phyloP scores from a whole-genome alignment of 495 filamentous ascomycete genomes.

The Oleoguttula mirabilis region DNA sequence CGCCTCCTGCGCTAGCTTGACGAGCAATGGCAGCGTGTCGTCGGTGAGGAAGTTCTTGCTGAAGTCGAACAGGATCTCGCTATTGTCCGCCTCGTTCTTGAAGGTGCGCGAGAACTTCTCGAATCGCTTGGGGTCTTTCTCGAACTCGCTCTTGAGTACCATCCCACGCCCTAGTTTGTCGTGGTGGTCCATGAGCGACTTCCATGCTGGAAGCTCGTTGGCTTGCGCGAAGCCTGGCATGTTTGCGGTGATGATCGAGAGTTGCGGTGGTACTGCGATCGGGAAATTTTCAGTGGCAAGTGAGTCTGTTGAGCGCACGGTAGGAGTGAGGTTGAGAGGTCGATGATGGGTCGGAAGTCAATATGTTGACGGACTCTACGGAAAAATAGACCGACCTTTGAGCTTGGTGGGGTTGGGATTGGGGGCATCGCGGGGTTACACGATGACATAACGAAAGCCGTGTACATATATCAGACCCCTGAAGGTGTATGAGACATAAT shows the following conservation, averaged over 20 bases:
- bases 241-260: conserved; percentile 17
- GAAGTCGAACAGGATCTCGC: conserved; percentile 92
- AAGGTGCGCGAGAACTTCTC: conserved; percentile 79
- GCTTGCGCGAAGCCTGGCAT: conserved; percentile 57
- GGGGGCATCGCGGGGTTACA: too few relatives aligned
- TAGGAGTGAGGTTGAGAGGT: too few relatives aligned
- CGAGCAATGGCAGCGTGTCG: conserved; percentile 73
- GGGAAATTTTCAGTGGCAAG: too few relatives aligned
- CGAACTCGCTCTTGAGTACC: conserved; percentile 84
- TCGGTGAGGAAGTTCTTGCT: conserved; percentile 97
- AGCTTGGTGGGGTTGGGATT: too few relatives aligned
- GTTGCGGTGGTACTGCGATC: too few relatives aligned
- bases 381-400: too few relatives aligned
- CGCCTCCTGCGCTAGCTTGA: conserved; percentile 84
- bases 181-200: conserved; percentile 79
- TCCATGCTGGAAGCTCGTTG: conserved; percentile 71
- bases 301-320: too few relatives aligned
- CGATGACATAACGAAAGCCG: too few relatives aligned
- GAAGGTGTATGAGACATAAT: too few relatives aligned
- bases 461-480: too few relatives aligned
- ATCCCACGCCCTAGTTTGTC: conserved; percentile 70
- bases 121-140: conserved; percentile 79
- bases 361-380: too few relatives aligned
- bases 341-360: too few relatives aligned
- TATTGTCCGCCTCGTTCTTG: conserved; percentile 60